Conservation (phyloP, 2,329 filamentous ascomycete species). For the Pseudogymnoascus sp. region DNA sequence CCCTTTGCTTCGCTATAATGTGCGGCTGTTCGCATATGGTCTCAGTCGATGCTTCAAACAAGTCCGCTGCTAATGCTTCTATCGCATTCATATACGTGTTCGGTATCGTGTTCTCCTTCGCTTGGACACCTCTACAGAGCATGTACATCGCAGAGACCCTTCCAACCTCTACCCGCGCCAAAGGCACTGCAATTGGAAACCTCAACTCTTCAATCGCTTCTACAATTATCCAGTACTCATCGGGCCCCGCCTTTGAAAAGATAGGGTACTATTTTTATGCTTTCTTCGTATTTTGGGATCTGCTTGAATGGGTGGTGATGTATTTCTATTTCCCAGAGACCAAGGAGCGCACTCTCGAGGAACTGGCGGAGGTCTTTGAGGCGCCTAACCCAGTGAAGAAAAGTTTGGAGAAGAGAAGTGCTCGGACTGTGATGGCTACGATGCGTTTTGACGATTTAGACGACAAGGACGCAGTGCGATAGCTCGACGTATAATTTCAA, state of each 20-base stretch:
- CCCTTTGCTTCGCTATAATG: constrained; percentile 38
- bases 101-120: constrained; percentile 44
- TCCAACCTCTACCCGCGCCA: constrained; percentile 37
- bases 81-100: constrained; percentile 48
- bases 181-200: constrained; percentile 37
- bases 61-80: constrained; percentile 36
- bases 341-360: constrained; percentile 47
- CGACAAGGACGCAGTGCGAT: constrained; percentile 13
- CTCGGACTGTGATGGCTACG: constrained; percentile 38
- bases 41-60: constrained; percentile 11
- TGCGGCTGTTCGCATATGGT: neutral
- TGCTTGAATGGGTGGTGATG: constrained; percentile 35
- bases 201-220: constrained; percentile 33
- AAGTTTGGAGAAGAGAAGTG: constrained; percentile 29
- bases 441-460: constrained; percentile 30
- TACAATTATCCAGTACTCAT: constrained; percentile 32
- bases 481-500: neutral
- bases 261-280: constrained; percentile 32
- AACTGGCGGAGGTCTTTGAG: constrained; percentile 49
- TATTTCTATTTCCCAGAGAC: constrained; percentile 49
- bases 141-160: constrained; percentile 44
- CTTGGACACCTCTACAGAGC: constrained; percentile 43
- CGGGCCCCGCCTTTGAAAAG: constrained; percentile 30
- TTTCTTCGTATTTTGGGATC: constrained; percentile 28
- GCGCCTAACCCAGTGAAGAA: constrained; percentile 38